Evolutionary conservation across 169 alveolate genomes (phyloP).

Genomic region (Eimeria mitis): DNA sequence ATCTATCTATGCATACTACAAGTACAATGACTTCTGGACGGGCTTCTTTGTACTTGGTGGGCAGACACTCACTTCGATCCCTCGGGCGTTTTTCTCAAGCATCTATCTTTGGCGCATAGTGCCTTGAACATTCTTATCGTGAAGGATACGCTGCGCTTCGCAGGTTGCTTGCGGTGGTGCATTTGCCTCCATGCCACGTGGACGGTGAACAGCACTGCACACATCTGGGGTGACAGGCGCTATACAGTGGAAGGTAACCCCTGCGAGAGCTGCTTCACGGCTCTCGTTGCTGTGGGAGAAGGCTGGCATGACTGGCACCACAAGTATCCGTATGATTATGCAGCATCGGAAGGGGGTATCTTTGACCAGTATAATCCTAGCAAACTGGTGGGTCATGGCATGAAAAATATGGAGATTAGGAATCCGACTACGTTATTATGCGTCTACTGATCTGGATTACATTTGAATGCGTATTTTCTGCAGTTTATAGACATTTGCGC

Average conservation of each 20-base stretch:
- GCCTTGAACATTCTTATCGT: not conserved
- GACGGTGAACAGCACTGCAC: slow-evolving; percentile 92
- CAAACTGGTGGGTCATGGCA: slow-evolving; percentile 77
- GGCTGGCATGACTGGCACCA: slow-evolving; percentile 95
- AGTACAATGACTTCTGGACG: slow-evolving; percentile 88
- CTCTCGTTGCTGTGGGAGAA: slow-evolving; percentile 91
- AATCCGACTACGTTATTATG: not conserved
- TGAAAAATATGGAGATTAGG: not conserved
- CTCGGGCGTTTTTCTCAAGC: not conserved
- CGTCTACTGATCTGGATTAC: not conserved
- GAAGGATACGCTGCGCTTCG: not conserved
- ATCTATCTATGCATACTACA: slow-evolving; percentile 85
- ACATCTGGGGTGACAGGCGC: slow-evolving; percentile 90
- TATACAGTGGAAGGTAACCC: slow-evolving; percentile 81
- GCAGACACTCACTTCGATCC: not conserved
- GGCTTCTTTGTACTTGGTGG: slow-evolving; percentile 87
- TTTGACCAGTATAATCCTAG: slow-evolving; percentile 84
- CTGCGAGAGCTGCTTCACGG: slow-evolving; percentile 85
- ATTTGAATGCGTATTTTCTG: not conserved
- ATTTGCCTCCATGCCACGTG: slow-evolving; percentile 90
- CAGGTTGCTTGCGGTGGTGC: slow-evolving; percentile 89
- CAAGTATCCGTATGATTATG: slow-evolving; percentile 91
- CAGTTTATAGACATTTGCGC: slow-evolving; percentile 77
- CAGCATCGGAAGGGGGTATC: slow-evolving; percentile 88
- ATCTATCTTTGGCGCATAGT: not conserved